Conservation (phyloP, 1,139 yeast species). For the Pichia sp. region DNA sequence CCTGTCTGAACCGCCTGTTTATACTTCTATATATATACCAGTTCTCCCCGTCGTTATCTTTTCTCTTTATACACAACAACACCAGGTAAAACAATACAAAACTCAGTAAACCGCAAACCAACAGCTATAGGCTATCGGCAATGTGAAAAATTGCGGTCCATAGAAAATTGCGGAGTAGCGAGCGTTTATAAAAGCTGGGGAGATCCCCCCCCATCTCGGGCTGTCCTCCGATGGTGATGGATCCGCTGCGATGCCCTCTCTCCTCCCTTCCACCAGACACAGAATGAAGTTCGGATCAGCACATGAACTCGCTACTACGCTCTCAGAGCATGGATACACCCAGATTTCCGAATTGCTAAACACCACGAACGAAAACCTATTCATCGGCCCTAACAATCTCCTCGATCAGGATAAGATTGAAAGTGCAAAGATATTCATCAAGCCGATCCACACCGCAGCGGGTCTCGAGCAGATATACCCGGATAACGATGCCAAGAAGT, state of each 20-base stretch:
- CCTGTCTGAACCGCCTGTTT: background rate
- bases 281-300: constrained; percentile 4
- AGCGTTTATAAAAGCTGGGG: too few relatives aligned
- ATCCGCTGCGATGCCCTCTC: too few relatives aligned
- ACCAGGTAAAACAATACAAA: too few relatives aligned
- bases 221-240: too few relatives aligned
- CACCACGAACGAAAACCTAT: constrained; percentile 22
- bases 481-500: background rate
- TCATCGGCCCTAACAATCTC: constrained; percentile 27
- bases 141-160: too few relatives aligned
- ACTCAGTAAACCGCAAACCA: too few relatives aligned
- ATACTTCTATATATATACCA: background rate
- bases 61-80: background rate
- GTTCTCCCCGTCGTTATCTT: constrained; percentile 2
- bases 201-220: too few relatives aligned
- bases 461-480: constrained; percentile 11
- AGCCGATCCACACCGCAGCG: constrained; percentile 10
- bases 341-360: constrained; percentile 24
- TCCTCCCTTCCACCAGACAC: background rate
- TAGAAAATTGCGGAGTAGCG: background rate
- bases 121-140: too few relatives aligned
- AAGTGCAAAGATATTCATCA: constrained; percentile 20
- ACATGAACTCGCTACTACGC: background rate
- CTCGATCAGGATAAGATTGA: constrained; percentile 21
- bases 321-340: constrained; percentile 10